These are phyloP conservation scores for Tolypocladium amazonense DNA, from an alignment of 2,329 filamentous ascomycete genomes.

Conservation along the genomic window DNA sequence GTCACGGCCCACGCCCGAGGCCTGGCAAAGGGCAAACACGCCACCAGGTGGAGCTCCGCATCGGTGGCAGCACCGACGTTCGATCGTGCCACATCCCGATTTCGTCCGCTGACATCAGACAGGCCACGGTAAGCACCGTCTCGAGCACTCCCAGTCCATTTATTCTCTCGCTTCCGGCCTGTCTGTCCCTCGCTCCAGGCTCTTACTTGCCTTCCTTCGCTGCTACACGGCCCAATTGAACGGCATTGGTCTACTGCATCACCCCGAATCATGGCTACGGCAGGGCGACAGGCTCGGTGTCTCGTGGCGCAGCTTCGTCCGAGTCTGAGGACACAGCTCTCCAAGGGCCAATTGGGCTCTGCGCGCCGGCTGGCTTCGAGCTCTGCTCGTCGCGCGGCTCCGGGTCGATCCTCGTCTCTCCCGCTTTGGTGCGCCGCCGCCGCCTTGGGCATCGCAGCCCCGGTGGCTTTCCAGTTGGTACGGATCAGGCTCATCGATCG, in stretches of 20 bases:
- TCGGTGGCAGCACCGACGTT: not conserved
- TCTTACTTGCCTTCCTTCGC: not conserved
- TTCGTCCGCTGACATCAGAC: not conserved
- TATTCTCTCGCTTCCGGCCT: not conserved
- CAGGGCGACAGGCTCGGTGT: conserved; percentile 17
- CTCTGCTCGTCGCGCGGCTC: conserved; percentile 9
- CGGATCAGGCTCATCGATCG: conserved; percentile 7
- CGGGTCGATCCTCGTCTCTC: conserved; percentile 8
- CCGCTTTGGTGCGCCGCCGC: conserved; percentile 23
- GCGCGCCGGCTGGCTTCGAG: conserved; percentile 14
- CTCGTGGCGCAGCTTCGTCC: conserved; percentile 17
- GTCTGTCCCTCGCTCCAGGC: not conserved
- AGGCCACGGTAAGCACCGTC: not conserved
- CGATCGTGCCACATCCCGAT: not conserved
- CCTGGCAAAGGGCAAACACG: not conserved
- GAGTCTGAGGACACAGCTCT: conserved; percentile 9
- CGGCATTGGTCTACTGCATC: not conserved
- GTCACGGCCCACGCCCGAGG: not conserved
- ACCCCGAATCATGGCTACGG: conserved; percentile 15
- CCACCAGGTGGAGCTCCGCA: not conserved
- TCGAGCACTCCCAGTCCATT: not conserved
- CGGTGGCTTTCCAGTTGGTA: conserved; percentile 51
- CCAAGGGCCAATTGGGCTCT: conserved; percentile 15
- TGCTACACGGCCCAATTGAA: not conserved
- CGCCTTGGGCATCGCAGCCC: conserved; percentile 39